Evolutionary conservation across 2,329 filamentous ascomycete species (phyloP), one percentile per base, ranked within the genome.

Genomic region (Monilinia fructigena): DNA sequence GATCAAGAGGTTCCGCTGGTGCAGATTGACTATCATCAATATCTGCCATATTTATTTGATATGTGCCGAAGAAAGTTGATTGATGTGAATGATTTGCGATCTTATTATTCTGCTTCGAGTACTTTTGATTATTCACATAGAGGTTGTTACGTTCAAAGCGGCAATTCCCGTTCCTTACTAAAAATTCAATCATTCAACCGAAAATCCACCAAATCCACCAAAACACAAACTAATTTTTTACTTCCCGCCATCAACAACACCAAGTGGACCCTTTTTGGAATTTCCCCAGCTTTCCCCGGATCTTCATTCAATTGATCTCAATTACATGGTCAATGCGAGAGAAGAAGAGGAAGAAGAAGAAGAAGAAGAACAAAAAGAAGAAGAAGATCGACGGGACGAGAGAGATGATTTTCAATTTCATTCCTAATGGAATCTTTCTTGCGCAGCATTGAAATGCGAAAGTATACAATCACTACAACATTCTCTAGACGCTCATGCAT

Each of bases 1-100:
- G 88, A 79, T 98, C 95, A 76, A 99, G 89, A 65, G 96, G 94
- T 82, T 99, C 94, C 63, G 93, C 89, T 66, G 90, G 85, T 72
- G 84, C 82, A 63, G 82, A 78, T 67, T 86, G 82, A 72, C 89
- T 87, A 76, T 93, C 90, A 76, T 90, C 91, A 70, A 83, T 85
- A 79, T 97, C 93, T 74, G 93, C 91, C 93, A 97, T 97, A 68
- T 71, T 65, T 80, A 3, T 26, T 23, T 60, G 11, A n/a, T n/a
- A 12, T 55, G 42, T 71, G 71, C 64, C 38, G 60, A 66, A 26
- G 12, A 35, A n/a, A 20, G 12, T n/a, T 23, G 20, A 38, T 35
- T 54, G 53, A 52, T 60, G 42, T 56, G 60, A 31, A 52, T 40
- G 52, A 8, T 31, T 45, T 66, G 18, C 31, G 53, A 47, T 23